Evolutionary conservation across 306 rosid genomes (phyloP).

Genomic region (Erythrophleum fordii): DNA sequence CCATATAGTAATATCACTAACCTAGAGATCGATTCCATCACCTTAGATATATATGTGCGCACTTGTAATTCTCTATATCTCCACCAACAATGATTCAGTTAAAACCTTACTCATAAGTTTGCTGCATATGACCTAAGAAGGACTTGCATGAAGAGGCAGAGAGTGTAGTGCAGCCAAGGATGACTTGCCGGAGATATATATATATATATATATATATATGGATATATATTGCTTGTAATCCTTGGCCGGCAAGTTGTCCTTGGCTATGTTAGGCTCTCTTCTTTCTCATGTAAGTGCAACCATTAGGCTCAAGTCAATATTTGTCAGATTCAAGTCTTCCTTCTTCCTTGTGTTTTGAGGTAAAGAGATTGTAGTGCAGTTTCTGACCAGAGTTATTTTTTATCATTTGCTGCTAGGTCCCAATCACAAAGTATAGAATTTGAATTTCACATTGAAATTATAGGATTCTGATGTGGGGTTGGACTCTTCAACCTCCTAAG

Average conservation of each 20-base stretch:
- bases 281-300: constrained; percentile 47
- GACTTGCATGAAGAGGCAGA: constrained; percentile 55
- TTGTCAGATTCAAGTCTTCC: constrained; percentile 5
- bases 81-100: not conserved
- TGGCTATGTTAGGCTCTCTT: constrained; percentile 60
- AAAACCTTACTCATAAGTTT: not conserved
- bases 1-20: not conserved
- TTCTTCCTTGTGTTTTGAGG: not conserved
- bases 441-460: too few relatives aligned
- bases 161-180: constrained; percentile 60
- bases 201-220: not conserved
- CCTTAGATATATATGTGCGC: not conserved
- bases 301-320: constrained; percentile 40
- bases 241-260: constrained; percentile 54
- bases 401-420: not conserved
- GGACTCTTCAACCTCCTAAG: too few relatives aligned
- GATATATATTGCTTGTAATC: not conserved
- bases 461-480: too few relatives aligned
- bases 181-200: constrained; percentile 58
- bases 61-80: not conserved
- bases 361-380: constrained; percentile 6
- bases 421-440: not conserved
- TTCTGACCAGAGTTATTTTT: not conserved
- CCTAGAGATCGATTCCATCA: not conserved
- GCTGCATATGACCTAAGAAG: constrained; percentile 32